A percentile compares a stretch with the other conserved stretches of the same genome.
Conservation (phyloP, 768 basidiomycete species). For the Crepidotus variabilis region DNA sequence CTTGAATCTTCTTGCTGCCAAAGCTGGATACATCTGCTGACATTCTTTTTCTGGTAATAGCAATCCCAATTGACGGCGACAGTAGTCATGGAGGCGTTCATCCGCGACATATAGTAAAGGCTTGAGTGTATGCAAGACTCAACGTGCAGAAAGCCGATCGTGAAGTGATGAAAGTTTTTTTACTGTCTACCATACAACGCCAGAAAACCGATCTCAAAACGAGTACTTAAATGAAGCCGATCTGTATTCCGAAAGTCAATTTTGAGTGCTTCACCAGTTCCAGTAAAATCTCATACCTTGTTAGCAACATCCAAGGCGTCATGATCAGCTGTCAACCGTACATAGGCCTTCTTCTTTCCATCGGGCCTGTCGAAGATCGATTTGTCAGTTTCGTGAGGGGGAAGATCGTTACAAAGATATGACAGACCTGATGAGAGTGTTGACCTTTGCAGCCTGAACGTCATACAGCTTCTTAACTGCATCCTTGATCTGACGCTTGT, state of each 20-base stretch:
- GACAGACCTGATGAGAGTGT: constrained; percentile 93
- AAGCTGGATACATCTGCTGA: too few species aligned
- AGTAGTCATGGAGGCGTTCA: too few species aligned
- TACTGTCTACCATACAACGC: not conserved
- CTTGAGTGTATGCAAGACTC: not conserved
- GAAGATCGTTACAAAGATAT: not conserved
- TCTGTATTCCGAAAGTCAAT: constrained; percentile 39
- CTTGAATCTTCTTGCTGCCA: too few species aligned
- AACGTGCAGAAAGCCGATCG: not conserved
- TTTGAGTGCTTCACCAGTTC: constrained; percentile 1
- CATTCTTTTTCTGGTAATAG: too few species aligned
- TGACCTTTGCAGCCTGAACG: constrained; percentile 92
- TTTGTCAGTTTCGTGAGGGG: not conserved
- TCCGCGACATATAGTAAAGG: too few species aligned
- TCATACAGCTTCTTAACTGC: constrained; percentile 99
- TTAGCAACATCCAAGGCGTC: constrained; percentile 97
- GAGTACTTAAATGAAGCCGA: constrained; percentile 81
- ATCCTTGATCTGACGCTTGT: constrained; percentile 99
- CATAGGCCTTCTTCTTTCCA: constrained; percentile 99
- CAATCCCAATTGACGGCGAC: too few species aligned
- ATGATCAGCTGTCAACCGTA: constrained; percentile 91
- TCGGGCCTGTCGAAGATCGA: constrained; percentile 62
- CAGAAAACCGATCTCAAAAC: not conserved
- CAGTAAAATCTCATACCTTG: constrained; percentile 53
- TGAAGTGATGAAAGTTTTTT: not conserved